Base-by-base conservation (phyloP, 1,284 basidiomycete species). In the Leucoagaricus sp. region DNA sequence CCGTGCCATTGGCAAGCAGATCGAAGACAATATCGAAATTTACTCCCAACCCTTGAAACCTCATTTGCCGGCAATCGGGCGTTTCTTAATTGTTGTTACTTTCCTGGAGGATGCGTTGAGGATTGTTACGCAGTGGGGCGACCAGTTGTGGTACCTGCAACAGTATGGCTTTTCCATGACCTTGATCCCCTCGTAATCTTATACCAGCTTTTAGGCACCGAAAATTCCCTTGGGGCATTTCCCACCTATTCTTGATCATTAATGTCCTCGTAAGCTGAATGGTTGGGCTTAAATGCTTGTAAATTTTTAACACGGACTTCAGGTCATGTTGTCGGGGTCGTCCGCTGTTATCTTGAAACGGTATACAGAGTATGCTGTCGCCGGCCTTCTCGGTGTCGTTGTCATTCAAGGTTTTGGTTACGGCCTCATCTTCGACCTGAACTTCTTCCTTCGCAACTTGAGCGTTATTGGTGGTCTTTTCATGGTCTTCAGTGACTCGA, bases 361-460 rank as follows among this genome's bases (percentile, higher is more conserved):
- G 60, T 86, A 90, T 78, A 90, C 94, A 1, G 94, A 97, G 75
- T 88, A 87, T 72, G 90, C 94, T 17, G 92, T 96, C 61, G 87
- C 87, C 44, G 94, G 94, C 60, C 89, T 99, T 50, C 82, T 99
- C 53, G 82, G 79, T 57, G 97, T 99, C 40, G 96, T 99, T 53
- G 76, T 99, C 64, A 86, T 96, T 57, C 97, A 99, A 76, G 97
- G 93, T 26, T 89, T 96, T 63, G 94, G 94, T 62, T 96, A 96
- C 70, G 94, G 94, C 26, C 88, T 96, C 67, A 94, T 96, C 65
- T 96, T 96, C 71, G 97, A 99, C 81, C 81, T 98, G 69, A 98
- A 94, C 77, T 99, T 99, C 83, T 99, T 99, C 93, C 89, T 99
- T 45, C 91, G 94, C 70, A 96, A 96, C 75, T 79, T 96, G 46